These are phyloP conservation scores for Castanospermum australe DNA, from an alignment of 306 rosid genomes.

Conservation along the genomic window DNA sequence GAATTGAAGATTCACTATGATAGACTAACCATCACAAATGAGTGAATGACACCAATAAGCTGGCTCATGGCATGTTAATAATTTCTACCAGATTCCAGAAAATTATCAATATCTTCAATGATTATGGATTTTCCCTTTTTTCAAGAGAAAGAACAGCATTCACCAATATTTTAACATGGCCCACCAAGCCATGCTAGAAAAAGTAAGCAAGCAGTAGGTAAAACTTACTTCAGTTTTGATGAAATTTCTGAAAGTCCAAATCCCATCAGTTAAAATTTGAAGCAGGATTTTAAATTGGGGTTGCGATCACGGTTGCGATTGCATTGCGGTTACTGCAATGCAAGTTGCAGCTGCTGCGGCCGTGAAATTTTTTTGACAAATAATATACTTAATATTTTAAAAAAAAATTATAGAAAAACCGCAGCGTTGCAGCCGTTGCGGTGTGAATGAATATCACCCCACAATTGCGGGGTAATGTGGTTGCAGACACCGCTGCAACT, in stretches of 20 bases:
- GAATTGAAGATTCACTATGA: not conserved
- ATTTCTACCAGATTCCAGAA: constrained; percentile 2
- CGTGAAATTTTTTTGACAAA: too few relatives aligned
- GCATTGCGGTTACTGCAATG: too few relatives aligned
- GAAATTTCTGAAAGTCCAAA: not conserved
- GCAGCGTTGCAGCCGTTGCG: too few relatives aligned
- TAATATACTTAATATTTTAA: too few relatives aligned
- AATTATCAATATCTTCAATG: not conserved
- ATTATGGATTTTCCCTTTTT: not conserved
- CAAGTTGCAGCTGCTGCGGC: too few relatives aligned
- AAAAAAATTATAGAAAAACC: too few relatives aligned
- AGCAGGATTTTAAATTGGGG: too few relatives aligned
- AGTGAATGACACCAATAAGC: constrained; percentile 4
- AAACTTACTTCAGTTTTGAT: not conserved
- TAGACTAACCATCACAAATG: not conserved
- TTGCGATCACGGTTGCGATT: too few relatives aligned
- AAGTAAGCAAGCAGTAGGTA: not conserved
- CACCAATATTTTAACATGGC: not conserved
- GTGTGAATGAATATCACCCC: too few relatives aligned
- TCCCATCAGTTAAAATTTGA: not conserved
- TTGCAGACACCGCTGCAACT: too few relatives aligned
- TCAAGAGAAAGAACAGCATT: not conserved
- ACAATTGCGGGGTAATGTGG: too few relatives aligned
- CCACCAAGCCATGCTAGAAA: not conserved
- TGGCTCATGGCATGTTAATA: not conserved